Percentiles rank a stretch among this genome's conserved stretches.
Evolutionary conservation across 352 stramenopile genomes (phyloP).

Genomic region (Pythium dissimile): DNA sequence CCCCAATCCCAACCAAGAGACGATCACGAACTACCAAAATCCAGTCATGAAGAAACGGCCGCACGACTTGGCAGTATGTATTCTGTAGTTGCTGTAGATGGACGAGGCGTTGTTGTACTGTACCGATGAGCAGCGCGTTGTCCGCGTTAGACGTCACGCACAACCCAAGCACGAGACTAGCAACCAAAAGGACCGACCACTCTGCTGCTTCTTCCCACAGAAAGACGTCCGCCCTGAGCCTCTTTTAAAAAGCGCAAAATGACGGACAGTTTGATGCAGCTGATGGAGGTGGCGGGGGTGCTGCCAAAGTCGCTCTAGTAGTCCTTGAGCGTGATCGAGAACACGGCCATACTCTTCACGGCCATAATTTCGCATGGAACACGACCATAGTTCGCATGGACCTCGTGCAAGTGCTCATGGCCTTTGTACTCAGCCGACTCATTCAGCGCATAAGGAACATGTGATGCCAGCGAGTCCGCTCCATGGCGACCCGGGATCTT

Average conservation of each 20-base stretch:
- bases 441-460: no score
- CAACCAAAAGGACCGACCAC: not conserved
- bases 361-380: no score
- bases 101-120: not conserved
- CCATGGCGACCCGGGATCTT: no score
- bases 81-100: not conserved
- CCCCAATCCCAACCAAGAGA: no score
- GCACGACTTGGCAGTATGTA: no score
- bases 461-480: no score
- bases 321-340: slow-evolving; percentile 27
- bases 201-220: not conserved
- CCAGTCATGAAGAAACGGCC: no score
- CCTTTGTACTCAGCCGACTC: slow-evolving; percentile 37
- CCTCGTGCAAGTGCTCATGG: slow-evolving; percentile 43
- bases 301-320: slow-evolving; percentile 65
- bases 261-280: slow-evolving; percentile 63
- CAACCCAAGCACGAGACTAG: not conserved
- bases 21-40: no score
- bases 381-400: no score
- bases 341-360: no score
- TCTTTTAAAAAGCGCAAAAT: slow-evolving; percentile 71
- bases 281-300: slow-evolving; percentile 45
- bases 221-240: slow-evolving; percentile 38
- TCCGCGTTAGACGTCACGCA: slow-evolving; percentile 8
- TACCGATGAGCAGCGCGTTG: not conserved